A percentile compares a stretch with the other conserved stretches of the same genome.
Conservation (phyloP, 345 rosid genomes). For the Eucalyptus pauciflora region DNA sequence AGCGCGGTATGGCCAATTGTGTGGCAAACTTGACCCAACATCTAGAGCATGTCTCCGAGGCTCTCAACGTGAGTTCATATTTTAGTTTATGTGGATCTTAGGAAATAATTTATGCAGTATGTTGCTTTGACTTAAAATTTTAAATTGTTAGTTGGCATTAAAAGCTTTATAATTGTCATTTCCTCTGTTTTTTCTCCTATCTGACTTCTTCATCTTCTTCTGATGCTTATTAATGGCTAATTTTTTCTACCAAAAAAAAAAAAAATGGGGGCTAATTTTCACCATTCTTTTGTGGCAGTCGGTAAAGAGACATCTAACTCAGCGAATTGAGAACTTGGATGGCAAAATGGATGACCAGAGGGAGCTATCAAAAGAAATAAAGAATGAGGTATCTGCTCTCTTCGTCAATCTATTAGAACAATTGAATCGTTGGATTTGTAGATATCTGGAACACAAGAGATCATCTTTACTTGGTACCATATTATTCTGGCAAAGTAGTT, state of each 20-base stretch:
- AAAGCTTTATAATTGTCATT: not conserved
- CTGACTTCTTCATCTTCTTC: not conserved
- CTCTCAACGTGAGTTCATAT: constrained; percentile 52
- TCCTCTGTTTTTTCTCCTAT: not conserved
- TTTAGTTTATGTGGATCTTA: not conserved
- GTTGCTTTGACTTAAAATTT: not conserved
- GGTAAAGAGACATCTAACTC: constrained; percentile 76
- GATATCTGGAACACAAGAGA: not conserved
- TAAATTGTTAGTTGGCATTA: not conserved
- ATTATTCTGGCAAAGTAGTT: not conserved
- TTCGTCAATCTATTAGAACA: not conserved
- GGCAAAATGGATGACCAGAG: constrained; percentile 75
- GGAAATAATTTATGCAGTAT: not conserved
- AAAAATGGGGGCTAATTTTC: not conserved
- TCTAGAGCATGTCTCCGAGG: constrained; percentile 70
- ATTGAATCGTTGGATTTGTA: not conserved
- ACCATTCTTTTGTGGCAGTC: constrained; percentile 28
- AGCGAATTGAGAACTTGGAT: constrained; percentile 61
- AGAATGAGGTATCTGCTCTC: constrained; percentile 36
- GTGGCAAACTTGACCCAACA: constrained; percentile 76
- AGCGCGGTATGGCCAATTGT: constrained; percentile 61
- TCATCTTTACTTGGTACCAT: not conserved
- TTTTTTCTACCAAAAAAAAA: no score
- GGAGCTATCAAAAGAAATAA: constrained; percentile 61
- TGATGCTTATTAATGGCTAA: not conserved